Conservation (phyloP, 441 rosid species). For the Monsonia emarginata region DNA sequence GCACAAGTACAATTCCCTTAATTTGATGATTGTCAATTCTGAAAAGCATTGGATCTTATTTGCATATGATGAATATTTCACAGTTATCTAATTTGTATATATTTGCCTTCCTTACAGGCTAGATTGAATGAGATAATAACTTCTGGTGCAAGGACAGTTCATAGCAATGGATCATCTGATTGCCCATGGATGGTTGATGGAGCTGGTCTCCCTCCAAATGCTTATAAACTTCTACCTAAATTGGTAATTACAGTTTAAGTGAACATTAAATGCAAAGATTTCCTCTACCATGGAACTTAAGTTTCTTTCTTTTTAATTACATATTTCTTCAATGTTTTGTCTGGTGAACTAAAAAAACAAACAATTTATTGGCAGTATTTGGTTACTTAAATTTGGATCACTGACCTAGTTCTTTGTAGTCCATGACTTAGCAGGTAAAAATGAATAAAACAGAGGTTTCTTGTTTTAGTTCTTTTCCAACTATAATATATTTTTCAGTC, state of each 20-base stretch:
- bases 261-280: neutral
- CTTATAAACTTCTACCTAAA: conserved; percentile 67
- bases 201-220: conserved; percentile 87
- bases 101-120: conserved; percentile 42
- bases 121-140: conserved; percentile 83
- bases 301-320: neutral
- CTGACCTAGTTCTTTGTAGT: neutral
- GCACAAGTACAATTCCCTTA: neutral
- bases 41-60: neutral
- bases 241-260: conserved; percentile 38
- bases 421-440: neutral
- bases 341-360: neutral
- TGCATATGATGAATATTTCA: neutral
- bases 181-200: conserved; percentile 99
- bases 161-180: conserved; percentile 46
- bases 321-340: neutral
- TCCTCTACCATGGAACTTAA: neutral
- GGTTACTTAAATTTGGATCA: neutral
- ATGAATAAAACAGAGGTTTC: neutral
- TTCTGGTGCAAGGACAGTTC: conserved; percentile 39
- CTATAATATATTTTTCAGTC: neutral
- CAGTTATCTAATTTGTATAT: neutral
- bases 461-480: neutral
- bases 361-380: neutral
- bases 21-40: neutral